These are phyloP conservation scores for Erodium maritimum DNA, from an alignment of 345 rosid species.

Conservation along the genomic window DNA sequence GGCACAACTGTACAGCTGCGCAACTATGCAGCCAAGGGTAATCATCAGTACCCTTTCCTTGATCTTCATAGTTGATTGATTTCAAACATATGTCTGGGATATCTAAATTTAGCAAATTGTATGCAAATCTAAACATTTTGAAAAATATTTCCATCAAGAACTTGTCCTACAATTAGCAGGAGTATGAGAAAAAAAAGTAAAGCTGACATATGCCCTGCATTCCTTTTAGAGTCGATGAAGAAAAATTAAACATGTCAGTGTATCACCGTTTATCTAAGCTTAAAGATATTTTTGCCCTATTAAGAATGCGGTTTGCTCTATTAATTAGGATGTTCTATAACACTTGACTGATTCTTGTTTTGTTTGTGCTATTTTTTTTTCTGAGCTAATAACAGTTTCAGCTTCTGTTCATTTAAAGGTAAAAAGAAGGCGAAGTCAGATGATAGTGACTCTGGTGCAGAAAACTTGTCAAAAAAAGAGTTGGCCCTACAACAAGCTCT, in stretches of 20 bases:
- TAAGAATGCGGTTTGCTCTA: not conserved
- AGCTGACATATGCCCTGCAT: not conserved
- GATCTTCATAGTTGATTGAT: not conserved
- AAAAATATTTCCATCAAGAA: not conserved
- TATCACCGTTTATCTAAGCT: not conserved
- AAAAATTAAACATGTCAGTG: not conserved
- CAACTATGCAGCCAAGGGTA: slow-evolving; percentile 60
- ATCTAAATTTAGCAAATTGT: no score
- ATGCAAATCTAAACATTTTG: not conserved
- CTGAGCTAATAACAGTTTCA: slow-evolving; percentile 3
- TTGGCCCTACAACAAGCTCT: slow-evolving; percentile 76
- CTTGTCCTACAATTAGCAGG: not conserved
- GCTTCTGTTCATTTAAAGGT: slow-evolving; percentile 29
- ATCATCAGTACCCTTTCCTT: slow-evolving; percentile 9
- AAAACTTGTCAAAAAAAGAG: slow-evolving; percentile 71
- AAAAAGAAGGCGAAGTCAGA: slow-evolving; percentile 60
- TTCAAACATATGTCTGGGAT: no score
- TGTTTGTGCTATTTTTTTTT: not conserved
- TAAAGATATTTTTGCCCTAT: not conserved
- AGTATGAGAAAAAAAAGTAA: no score
- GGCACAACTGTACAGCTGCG: slow-evolving; percentile 41
- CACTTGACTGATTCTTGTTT: not conserved
- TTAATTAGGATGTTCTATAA: not conserved
- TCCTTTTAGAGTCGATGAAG: not conserved
- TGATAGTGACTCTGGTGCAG: slow-evolving; percentile 59